Evolutionary conservation across 2,329 filamentous ascomycete species (phyloP).

Genomic region (Juglanconis oblonga): DNA sequence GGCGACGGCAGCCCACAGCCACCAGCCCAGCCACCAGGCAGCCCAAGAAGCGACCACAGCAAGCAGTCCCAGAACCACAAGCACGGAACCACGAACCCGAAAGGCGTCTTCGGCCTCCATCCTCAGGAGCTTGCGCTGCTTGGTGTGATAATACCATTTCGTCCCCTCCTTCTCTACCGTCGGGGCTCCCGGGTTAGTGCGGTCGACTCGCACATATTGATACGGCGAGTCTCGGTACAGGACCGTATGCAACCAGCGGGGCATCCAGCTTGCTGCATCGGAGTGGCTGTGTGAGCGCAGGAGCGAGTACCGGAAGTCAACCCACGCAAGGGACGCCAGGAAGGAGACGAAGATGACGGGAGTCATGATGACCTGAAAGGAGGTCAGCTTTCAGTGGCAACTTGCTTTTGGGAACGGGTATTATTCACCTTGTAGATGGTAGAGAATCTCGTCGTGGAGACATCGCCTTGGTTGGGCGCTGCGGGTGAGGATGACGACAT

Average conservation of each 20-base stretch:
- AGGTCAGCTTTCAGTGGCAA: background rate
- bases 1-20: constrained; percentile 12
- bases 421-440: constrained; percentile 23
- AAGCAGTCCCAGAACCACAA: constrained; percentile 44
- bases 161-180: constrained; percentile 24
- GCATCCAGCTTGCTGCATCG: constrained; percentile 29
- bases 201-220: constrained; percentile 28
- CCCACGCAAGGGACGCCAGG: constrained; percentile 60
- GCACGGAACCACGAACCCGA: constrained; percentile 53
- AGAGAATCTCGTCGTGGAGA: constrained; percentile 17
- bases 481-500: constrained; percentile 12
- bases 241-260: constrained; percentile 39
- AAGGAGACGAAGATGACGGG: constrained; percentile 64
- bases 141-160: constrained; percentile 49
- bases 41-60: constrained; percentile 29
- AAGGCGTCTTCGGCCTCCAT: constrained; percentile 64
- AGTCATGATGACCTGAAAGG: constrained; percentile 50
- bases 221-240: constrained; percentile 40
- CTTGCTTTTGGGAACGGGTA: background rate
- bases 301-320: constrained; percentile 56
- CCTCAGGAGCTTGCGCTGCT: constrained; percentile 58
- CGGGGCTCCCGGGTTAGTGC: background rate
- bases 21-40: constrained; percentile 23
- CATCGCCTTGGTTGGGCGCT: constrained; percentile 9
- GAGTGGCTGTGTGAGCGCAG: constrained; percentile 42